Percentiles rank a stretch among this genome's conserved stretches.
These are phyloP conservation scores for Dianthus caryophyllus DNA, from an alignment of 148 eudicot genomes.

Conservation along the genomic window DNA sequence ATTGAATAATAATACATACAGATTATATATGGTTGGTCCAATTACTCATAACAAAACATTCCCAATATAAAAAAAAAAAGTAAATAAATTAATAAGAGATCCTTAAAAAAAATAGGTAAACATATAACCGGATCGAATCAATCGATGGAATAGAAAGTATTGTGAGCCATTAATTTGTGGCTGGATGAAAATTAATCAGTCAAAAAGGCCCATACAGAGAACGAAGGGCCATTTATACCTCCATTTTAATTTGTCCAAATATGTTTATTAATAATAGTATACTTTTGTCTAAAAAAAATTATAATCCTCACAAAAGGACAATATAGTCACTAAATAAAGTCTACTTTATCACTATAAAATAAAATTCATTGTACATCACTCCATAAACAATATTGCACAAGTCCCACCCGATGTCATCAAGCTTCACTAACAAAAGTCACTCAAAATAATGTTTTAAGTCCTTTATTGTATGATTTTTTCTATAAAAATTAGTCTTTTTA, in stretches of 20 bases:
- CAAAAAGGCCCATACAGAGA: background rate
- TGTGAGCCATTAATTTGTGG: background rate
- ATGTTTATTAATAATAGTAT: too few species aligned
- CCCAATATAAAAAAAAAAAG: too few species aligned
- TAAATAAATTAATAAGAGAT: too few species aligned
- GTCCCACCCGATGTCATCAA: too few species aligned
- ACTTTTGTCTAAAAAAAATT: too few species aligned
- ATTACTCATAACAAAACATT: too few species aligned
- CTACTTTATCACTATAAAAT: background rate
- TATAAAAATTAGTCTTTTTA: background rate
- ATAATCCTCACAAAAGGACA: constrained; percentile 2
- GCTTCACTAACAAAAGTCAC: constrained; percentile 1
- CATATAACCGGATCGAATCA: too few species aligned
- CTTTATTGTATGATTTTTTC: background rate
- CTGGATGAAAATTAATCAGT: background rate
- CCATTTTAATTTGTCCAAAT: background rate
- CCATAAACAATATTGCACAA: too few species aligned
- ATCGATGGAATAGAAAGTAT: too few species aligned
- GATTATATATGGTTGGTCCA: too few species aligned
- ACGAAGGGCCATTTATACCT: background rate
- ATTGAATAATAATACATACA: too few species aligned
- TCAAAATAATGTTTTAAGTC: background rate
- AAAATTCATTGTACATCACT: background rate
- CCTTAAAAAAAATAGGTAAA: too few species aligned
- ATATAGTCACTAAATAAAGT: background rate